Evolutionary conservation across 768 basidiomycete genomes (phyloP).

Genomic region (Boletus insuetus): DNA sequence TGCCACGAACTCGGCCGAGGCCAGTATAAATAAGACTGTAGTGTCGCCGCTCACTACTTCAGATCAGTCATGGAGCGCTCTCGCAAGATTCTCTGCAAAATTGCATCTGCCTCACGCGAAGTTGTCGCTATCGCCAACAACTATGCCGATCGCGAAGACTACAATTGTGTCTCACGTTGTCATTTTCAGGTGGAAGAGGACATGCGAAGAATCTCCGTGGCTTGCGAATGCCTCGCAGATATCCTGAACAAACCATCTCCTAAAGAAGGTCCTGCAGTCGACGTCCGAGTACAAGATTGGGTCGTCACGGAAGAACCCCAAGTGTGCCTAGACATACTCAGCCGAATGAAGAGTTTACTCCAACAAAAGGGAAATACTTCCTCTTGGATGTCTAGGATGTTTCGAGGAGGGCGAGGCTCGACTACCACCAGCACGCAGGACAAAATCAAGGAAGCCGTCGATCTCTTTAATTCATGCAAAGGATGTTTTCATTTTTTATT

Average conservation of each 20-base stretch:
- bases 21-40: too few relatives aligned
- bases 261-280: background rate
- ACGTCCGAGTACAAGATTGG: constrained; percentile 2
- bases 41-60: too few relatives aligned
- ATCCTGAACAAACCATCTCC: background rate
- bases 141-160: background rate
- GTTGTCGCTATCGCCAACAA: background rate
- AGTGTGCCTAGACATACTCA: background rate
- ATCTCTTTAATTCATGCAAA: background rate
- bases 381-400: background rate
- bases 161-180: background rate
- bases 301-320: background rate
- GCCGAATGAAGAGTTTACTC: background rate
- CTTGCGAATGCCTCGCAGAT: background rate
- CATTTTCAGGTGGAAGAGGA: constrained; percentile 7
- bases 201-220: constrained; percentile 5
- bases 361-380: background rate
- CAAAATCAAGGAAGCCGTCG: constrained; percentile 1
- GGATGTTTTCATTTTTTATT: background rate
- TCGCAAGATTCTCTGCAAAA: background rate
- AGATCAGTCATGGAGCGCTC: constrained; percentile 6
- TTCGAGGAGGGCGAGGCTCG: background rate
- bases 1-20: too few relatives aligned
- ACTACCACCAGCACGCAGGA: background rate
- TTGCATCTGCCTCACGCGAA: background rate